phyloP scores from a whole-genome alignment of 768 basidiomycete species.

The Tricholoma flavovirens region DNA sequence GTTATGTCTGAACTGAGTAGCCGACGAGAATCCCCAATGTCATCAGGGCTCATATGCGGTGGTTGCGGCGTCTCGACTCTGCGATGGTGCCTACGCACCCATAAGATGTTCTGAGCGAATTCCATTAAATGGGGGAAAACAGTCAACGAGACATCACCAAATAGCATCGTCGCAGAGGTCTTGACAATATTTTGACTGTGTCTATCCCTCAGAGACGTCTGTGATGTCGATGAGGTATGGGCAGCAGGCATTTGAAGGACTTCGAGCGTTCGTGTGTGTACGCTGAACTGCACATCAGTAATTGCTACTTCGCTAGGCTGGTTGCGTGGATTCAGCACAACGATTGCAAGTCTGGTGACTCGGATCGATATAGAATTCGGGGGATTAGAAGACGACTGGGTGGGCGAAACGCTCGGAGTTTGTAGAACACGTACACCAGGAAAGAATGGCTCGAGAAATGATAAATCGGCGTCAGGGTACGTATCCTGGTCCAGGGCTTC shows the following conservation, averaged over 20 bases:
- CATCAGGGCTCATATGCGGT: conserved; percentile 2
- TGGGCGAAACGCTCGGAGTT: neutral
- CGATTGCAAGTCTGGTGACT: conserved; percentile 22
- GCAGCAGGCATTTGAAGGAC: conserved; percentile 16
- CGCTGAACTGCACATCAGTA: conserved; percentile 22
- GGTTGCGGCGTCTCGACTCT: conserved; percentile 2
- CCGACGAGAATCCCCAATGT: neutral
- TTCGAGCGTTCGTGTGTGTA: conserved; percentile 19
- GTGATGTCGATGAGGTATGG: conserved; percentile 30
- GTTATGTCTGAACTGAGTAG: conserved; percentile 30
- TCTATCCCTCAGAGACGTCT: conserved; percentile 38
- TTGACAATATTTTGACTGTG: conserved; percentile 25
- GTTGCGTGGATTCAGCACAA: conserved; percentile 30
- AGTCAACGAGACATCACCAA: conserved; percentile 36
- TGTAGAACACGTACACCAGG: conserved; percentile 13
- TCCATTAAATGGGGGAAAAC: conserved; percentile 56
- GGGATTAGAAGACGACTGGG: neutral
- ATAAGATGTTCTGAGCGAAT: conserved; percentile 52
- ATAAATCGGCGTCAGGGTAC: conserved; percentile 24
- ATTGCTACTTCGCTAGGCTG: conserved; percentile 32
- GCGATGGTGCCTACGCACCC: conserved; percentile 38
- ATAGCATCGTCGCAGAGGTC: conserved; percentile 28
- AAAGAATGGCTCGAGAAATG: conserved; percentile 27
- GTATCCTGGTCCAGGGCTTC: conserved; percentile 40
- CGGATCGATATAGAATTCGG: conserved; percentile 19